Base-by-base conservation (phyloP, 192 early-diverging fungal genomes). In the Geranomyces variabilis region DNA sequence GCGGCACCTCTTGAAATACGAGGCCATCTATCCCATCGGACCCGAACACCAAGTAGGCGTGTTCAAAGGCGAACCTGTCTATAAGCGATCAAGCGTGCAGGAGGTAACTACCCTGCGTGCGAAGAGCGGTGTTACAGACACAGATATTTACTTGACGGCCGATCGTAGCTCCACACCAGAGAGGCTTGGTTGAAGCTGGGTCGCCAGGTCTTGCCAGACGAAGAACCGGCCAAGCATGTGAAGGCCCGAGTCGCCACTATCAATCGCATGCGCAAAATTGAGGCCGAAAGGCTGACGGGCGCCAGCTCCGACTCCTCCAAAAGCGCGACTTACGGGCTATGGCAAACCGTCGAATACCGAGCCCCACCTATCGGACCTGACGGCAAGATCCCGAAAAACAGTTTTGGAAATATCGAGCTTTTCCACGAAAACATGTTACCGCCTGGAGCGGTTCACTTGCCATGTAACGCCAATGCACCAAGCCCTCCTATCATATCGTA, bases 401-500 rank as follows among this genome's bases (percentile, higher is more conserved):
- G 75, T 10, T 97, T 88, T 78, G 95, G 95, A 9, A 86, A 91
- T 70, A 78, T 96, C 43, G 93, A 98, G 72, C 66, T 98, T 34
- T 94, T 95, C 76, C 88, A 89, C 12, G 75, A 84, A 4, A 79
- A 77, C 10, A 98, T 98, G 96, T 80, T 94, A 55, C 96, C 96
- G 6, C 66, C 75, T 3, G 94, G 93, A 29, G 89, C 84, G 19
- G 86, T 84, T 1, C 93, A 95, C 80, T 70, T 97, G 17, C 75
- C 79, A 55, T 80, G 63, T 68, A 21, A 57, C 29, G 17, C 29
- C 29, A 28, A 60, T 33, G 9, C 29, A 19, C 9, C 58, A 29
- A 28, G 29, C 29, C 29, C n/a, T n/a, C n/a, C n/a, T n/a, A n/a
- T n/a, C n/a, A n/a, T n/a, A n/a, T n/a, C n/a, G n/a, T n/a, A n/a